Evolutionary conservation across 106 monocot species (phyloP), one percentile per base, ranked within the genome.

Genomic region (Dioscorea zingiberensis): DNA sequence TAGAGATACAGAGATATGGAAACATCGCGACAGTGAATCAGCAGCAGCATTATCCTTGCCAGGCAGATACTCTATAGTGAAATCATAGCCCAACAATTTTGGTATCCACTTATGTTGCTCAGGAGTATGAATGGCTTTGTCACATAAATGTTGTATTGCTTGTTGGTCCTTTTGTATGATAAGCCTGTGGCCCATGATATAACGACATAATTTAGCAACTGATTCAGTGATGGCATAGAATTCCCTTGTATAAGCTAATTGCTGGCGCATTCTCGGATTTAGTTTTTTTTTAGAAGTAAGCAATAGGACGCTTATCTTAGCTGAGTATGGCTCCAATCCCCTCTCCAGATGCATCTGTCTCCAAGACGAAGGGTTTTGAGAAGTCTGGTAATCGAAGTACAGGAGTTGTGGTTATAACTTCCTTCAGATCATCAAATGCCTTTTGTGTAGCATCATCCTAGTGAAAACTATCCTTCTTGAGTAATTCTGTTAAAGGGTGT

Each of bases 261-360:
- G 7, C 17, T 25, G 15, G 16, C 60, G 29, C 27, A 25, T 60
- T 8, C 13, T 28, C 12, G 17, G 13, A 16, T 16, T 27, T 17
- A 25, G n/a, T n/a, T 27, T 7, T 18, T 14, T 60, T 60, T 17
- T 16, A 17, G 16, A 60, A 60, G 27, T 27, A 60, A 28, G 60
- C 60, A 60, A 60, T 60, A 27, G 60, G 60, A 16, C 27, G 46
- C n/a, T n/a, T n/a, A n/a, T n/a, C n/a, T n/a, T n/a, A n/a, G n/a
- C n/a, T n/a, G n/a, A n/a, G n/a, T n/a, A n/a, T n/a, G n/a, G n/a
- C n/a, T n/a, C 46, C 13, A 13, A 47, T 47, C 9, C 46, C 46
- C 9, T 7, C 13, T 7, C 46, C 46, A 13, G 46, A 47, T 7
- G 46, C 46, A 13, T 47, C 46, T 7, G 9, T 8, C 29, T 23